Base-by-base conservation (phyloP, 192 early-diverging fungal species). In the Jimgerdemannia lactiflua region DNA sequence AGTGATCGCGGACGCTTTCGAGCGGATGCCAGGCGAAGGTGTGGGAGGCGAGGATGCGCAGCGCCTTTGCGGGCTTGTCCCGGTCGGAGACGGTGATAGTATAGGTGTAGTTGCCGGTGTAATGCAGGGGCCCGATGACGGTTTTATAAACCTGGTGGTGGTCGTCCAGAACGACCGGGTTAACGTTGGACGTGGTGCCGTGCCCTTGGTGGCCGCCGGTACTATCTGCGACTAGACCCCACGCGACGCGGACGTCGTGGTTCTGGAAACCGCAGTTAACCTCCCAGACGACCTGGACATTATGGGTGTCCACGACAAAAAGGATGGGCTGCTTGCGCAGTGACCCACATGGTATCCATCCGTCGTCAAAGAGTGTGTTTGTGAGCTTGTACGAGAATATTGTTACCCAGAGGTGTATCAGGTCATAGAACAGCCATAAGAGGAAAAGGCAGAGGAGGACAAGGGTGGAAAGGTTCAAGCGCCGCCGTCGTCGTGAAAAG, bases 281-380 rank as follows among this genome's bases (percentile, higher is more conserved):
- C 20, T 89, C 88, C 88, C 88, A 89, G 7, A 89, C 83, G 3
- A 85, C 85, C 54, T 86, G 74, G 4, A 88, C 73, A 19, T 86
- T 78, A 3, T 79, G 74, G 3, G 71, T 83, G 64, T 85, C 88
- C 40, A 83, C 78, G 4, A 89, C 83, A 79, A 80, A 88, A 8
- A 89, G 70, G 59, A 86, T 80, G 3, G 88, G 88, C 11, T 88
- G 77, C 65, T 89, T 89, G 42, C 88, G 78, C 64, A 88, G 76
- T 19, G 84, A 79, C 40, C 77, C 75, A 67, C 88, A 89, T n/a
- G 76, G 71, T 10, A 86, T 74, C 39, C 73, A 75, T 7, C 86
- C 86, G 69, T 72, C 64, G 65, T 89, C 84, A 70, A 84, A 86
- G 49, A 85, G 68, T 69, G 71, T 73, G 69, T 89, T 87, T 29